Evolutionary conservation across 176 grass and related monocot genomes (phyloP), one percentile per base, ranked within the genome.

Genomic region (Metroxylon sagu): DNA sequence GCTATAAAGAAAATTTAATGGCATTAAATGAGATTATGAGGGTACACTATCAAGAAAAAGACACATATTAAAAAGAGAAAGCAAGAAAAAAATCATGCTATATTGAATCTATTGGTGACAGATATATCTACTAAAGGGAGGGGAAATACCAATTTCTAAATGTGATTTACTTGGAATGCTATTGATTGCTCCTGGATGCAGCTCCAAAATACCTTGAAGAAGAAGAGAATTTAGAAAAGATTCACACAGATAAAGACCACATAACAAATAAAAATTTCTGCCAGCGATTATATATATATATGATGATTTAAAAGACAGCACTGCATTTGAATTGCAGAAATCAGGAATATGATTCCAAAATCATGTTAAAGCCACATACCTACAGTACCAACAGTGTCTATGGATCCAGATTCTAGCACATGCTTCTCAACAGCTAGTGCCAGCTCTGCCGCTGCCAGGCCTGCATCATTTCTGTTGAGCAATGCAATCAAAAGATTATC

Each of bases 161-260:
- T 92, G 93, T 67, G 87, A 88, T 92, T 92, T 92, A 62, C 93
- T 98, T 59, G 93, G 87, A 39, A 98, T 98, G 70, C 87, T 98
- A 75, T 92, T 92, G 64, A 88, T 98, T 56, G 93, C 93, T 64
- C 87, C 93, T 67, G 93, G 93, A 78, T 98, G 93, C 43, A 98
- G 58, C 76, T 98, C 84, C 69, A 98, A 58, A 76, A 98, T 98
- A 80, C 93, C 93, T 83, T 76, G 67, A 54, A 54, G 26, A 70
- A 73, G 15, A 39, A 69, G n/a, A 59, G 50, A 1, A 19, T 65
- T 17, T 76, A 74, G 35, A 43, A 43, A 35, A 43, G 7, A 43
- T 12, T 43, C 8, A 10, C 35, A 43, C 7, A 43, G 35, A 43
- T 12, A 43, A 39, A 43, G 35, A 43, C 35, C 8, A 12, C 35